These are phyloP conservation scores for Aegle marmelos DNA, from an alignment of 345 rosid species.

Conservation along the genomic window DNA sequence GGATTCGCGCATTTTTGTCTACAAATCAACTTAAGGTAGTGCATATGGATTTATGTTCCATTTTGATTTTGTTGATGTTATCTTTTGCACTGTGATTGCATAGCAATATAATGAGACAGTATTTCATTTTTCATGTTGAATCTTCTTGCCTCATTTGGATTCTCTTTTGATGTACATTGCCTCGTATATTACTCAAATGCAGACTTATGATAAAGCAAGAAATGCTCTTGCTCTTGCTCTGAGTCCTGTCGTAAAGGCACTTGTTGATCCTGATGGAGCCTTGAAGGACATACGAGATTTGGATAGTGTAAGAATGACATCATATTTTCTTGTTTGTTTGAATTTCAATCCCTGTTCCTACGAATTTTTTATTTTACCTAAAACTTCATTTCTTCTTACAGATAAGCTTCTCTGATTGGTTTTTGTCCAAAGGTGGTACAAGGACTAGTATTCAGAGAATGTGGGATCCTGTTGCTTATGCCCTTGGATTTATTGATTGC, in stretches of 20 bases:
- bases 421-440: constrained; percentile 94
- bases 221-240: constrained; percentile 91
- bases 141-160: neutral
- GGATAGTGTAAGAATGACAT: constrained; percentile 61
- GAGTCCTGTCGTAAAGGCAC: constrained; percentile 95
- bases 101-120: neutral
- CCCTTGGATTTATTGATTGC: constrained; percentile 97
- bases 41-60: neutral
- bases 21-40: constrained; percentile 90
- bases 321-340: constrained; percentile 5
- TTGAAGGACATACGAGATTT: constrained; percentile 80
- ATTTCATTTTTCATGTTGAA: neutral
- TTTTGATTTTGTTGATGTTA: neutral
- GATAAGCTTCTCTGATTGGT: constrained; percentile 99
- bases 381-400: constrained; percentile 30
- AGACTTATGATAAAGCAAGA: constrained; percentile 94
- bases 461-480: constrained; percentile 99
- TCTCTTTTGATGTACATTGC: constrained; percentile 9
- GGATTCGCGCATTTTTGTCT: constrained; percentile 75
- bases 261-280: constrained; percentile 87
- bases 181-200: constrained; percentile 20
- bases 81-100: neutral
- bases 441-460: constrained; percentile 82
- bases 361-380: neutral
- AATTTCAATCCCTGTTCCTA: neutral